Percentiles rank a stretch among this genome's conserved stretches.
phyloP scores from a whole-genome alignment of 768 basidiomycete genomes.

The Hypholoma fasciculare region DNA sequence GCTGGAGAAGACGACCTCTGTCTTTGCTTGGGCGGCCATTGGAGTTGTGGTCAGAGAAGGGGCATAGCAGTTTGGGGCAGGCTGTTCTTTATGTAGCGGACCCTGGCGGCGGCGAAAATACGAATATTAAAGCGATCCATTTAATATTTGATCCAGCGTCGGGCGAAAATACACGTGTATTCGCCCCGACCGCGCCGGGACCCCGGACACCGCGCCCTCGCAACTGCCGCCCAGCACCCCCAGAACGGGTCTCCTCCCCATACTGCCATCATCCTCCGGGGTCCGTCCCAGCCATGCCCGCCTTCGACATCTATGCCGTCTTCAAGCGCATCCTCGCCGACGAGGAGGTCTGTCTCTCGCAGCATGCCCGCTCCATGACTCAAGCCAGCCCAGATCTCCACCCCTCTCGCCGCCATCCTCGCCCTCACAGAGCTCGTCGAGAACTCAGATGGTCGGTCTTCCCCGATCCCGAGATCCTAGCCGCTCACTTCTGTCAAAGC shows the following conservation, averaged over 20 bases:
- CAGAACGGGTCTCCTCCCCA: neutral
- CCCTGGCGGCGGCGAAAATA: constrained; percentile 52
- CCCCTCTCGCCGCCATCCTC: constrained; percentile 86
- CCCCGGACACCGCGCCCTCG: constrained; percentile 16
- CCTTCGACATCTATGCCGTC: constrained; percentile 42
- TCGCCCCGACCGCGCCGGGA: constrained; percentile 43
- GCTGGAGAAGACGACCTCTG: constrained; percentile 75
- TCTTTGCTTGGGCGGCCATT: constrained; percentile 28
- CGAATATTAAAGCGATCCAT: constrained; percentile 48
- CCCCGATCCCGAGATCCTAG: constrained; percentile 5
- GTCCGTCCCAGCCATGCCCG: constrained; percentile 1
- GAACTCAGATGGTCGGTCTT: constrained; percentile 65
- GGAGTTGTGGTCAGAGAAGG: constrained; percentile 13
- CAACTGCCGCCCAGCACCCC: constrained; percentile 2
- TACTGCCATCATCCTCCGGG: neutral
- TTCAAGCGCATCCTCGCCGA: constrained; percentile 65
- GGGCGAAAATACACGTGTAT: constrained; percentile 80
- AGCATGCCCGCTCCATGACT: neutral
- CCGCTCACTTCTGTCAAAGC: constrained; percentile 41
- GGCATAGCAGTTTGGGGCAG: constrained; percentile 27
- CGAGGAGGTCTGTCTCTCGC: constrained; percentile 52
- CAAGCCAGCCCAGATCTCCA: constrained; percentile 54
- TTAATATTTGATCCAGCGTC: constrained; percentile 32
- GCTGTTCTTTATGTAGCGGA: constrained; percentile 44
- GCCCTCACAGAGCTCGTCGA: constrained; percentile 82